Evolutionary conservation across 257 asterid genomes (phyloP).

Genomic region (Solanum chilense): DNA sequence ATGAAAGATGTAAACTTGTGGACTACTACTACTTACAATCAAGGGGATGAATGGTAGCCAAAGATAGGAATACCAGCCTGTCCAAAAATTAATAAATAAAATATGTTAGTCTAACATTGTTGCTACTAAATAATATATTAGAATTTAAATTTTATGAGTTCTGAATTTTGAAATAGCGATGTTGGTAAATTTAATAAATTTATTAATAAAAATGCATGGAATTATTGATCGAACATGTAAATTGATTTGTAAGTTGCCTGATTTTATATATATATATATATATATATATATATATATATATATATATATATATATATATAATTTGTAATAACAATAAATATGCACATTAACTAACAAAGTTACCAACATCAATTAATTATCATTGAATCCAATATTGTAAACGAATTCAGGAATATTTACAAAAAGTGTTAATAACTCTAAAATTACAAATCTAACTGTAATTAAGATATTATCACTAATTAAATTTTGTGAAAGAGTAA

Average conservation of each 20-base stretch:
- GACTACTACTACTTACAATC: slow-evolving; percentile 41
- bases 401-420: background rate
- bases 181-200: background rate
- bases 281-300: too few relatives aligned
- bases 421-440: too few relatives aligned
- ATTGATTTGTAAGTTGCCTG: too few relatives aligned
- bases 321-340: too few relatives aligned
- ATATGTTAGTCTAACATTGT: background rate
- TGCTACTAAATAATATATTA: background rate
- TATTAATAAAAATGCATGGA: background rate
- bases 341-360: too few relatives aligned
- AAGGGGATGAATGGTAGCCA: slow-evolving; percentile 91
- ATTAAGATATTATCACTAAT: too few relatives aligned
- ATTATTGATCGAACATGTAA: background rate
- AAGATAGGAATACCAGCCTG: slow-evolving; percentile 82
- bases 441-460: too few relatives aligned
- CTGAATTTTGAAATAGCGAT: background rate
- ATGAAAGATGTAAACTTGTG: background rate
- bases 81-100: background rate
- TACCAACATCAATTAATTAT: too few relatives aligned
- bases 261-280: too few relatives aligned
- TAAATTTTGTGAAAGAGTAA: background rate
- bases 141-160: too few relatives aligned
- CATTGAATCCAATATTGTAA: too few relatives aligned
- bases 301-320: too few relatives aligned